Conservation (phyloP, 495 filamentous ascomycete species). For the Geoglossum glabrum region DNA sequence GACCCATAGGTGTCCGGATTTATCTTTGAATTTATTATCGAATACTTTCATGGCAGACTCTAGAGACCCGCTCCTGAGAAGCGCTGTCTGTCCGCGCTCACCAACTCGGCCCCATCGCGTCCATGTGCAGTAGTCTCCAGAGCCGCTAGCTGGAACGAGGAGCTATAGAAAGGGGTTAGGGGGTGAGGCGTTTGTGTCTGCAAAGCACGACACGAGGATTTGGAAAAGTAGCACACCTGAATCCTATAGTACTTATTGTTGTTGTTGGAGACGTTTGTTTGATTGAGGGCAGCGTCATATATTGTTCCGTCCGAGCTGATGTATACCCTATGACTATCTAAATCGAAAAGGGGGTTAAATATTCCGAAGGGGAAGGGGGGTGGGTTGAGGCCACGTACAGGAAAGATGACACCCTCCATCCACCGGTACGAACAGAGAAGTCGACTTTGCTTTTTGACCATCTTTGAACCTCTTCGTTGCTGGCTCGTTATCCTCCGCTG, state of each 20-base stretch:
- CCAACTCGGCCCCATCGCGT: slow-evolving; percentile 68
- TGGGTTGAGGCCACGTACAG: slow-evolving; percentile 14
- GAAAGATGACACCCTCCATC: slow-evolving; percentile 24
- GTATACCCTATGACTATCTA: slow-evolving; percentile 31
- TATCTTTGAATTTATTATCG: slow-evolving; percentile 58
- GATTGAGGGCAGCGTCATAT: slow-evolving; percentile 42
- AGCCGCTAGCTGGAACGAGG: slow-evolving; percentile 10
- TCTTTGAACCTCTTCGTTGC: slow-evolving; percentile 17
- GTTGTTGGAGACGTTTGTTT: slow-evolving; percentile 26
- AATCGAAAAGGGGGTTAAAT: not conserved
- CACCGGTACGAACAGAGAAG: slow-evolving; percentile 26
- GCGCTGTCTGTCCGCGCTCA: slow-evolving; percentile 38
- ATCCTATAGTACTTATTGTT: slow-evolving; percentile 15
- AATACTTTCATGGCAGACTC: slow-evolving; percentile 32
- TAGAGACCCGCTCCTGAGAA: slow-evolving; percentile 24
- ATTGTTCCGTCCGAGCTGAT: slow-evolving; percentile 42
- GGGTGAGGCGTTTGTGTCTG: slow-evolving; percentile 14
- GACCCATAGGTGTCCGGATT: slow-evolving; percentile 49
- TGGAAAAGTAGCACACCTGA: slow-evolving; percentile 5
- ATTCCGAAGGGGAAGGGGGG: not conserved
- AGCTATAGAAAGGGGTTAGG: slow-evolving; percentile 11
- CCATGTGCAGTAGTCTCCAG: slow-evolving; percentile 30
- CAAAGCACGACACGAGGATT: slow-evolving; percentile 11
- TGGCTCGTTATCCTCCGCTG: not conserved
- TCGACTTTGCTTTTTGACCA: slow-evolving; percentile 22